Conservation (phyloP, 139 green algal genomes). For the Microglena sp. region DNA sequence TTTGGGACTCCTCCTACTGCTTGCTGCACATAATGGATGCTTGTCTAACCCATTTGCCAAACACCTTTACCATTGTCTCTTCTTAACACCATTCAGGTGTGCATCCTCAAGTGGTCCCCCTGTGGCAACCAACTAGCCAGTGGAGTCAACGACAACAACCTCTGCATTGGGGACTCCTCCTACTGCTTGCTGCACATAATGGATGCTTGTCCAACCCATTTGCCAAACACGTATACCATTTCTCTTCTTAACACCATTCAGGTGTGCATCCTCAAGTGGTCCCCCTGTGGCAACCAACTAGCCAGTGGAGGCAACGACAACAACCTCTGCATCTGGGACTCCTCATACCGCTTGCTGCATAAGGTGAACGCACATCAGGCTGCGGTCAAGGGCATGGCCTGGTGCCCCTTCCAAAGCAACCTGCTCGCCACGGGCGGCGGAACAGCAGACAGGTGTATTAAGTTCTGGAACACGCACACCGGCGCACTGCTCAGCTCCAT, state of each 20-base stretch:
- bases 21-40: conserved; percentile 30
- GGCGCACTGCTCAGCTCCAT: conserved; percentile 64
- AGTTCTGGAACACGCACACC: conserved; percentile 95
- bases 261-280: conserved; percentile 67
- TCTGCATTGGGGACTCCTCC: conserved; percentile 42
- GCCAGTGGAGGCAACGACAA: conserved; percentile 83
- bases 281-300: conserved; percentile 57
- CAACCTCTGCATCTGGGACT: conserved; percentile 43
- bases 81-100: no score
- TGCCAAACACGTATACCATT: no score
- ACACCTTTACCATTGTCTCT: no score
- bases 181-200: conserved; percentile 35
- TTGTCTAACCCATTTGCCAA: no score
- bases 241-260: no score
- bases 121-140: conserved; percentile 66
- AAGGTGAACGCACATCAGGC: conserved; percentile 39
- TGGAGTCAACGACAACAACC: conserved; percentile 78
- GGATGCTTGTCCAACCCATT: no score
- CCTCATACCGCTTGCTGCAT: conserved; percentile 30
- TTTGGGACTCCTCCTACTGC: conserved; percentile 35
- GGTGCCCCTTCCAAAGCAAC: conserved; percentile 75
- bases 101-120: conserved; percentile 52
- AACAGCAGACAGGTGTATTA: conserved; percentile 91
- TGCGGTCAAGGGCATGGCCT: conserved; percentile 90
- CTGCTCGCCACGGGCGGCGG: conserved; percentile 87